Percentiles rank a stretch among this genome's conserved stretches.
phyloP scores from a whole-genome alignment of 2,329 filamentous ascomycete species.

The Arthrinium phaeospermum region DNA sequence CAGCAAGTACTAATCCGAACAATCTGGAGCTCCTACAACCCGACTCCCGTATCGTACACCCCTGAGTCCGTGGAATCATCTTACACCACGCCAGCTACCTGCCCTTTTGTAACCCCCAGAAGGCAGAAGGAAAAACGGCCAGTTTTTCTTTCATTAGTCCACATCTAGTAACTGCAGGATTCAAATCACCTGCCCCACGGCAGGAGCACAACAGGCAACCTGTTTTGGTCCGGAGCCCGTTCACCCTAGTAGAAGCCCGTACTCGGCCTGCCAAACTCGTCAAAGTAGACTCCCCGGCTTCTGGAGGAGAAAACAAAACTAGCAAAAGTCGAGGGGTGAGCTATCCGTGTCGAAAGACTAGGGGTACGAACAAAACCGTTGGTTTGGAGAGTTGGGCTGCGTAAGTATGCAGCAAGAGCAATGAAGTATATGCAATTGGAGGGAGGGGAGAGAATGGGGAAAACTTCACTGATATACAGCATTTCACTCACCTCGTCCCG shows the following conservation, averaged over 20 bases:
- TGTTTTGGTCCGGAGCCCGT: neutral
- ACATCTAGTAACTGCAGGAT: neutral
- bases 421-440: neutral
- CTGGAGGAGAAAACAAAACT: neutral
- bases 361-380: neutral
- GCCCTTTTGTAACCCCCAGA: neutral
- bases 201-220: neutral
- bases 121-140: neutral
- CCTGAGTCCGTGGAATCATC: neutral
- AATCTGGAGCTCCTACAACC: neutral
- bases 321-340: neutral
- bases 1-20: neutral
- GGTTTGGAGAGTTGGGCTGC: neutral
- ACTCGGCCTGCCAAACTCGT: neutral
- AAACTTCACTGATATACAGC: neutral
- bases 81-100: neutral
- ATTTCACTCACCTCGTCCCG: neutral
- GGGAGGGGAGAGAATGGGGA: neutral
- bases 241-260: neutral
- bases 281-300: neutral
- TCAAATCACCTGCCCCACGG: neutral
- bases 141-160: neutral
- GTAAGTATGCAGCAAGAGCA: neutral
- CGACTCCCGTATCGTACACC: neutral
- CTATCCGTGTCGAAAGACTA: neutral